A percentile compares a stretch with the other conserved stretches of the same genome.
phyloP scores from a whole-genome alignment of 2,329 filamentous ascomycete species.

The Aureobasidium mangrovei region DNA sequence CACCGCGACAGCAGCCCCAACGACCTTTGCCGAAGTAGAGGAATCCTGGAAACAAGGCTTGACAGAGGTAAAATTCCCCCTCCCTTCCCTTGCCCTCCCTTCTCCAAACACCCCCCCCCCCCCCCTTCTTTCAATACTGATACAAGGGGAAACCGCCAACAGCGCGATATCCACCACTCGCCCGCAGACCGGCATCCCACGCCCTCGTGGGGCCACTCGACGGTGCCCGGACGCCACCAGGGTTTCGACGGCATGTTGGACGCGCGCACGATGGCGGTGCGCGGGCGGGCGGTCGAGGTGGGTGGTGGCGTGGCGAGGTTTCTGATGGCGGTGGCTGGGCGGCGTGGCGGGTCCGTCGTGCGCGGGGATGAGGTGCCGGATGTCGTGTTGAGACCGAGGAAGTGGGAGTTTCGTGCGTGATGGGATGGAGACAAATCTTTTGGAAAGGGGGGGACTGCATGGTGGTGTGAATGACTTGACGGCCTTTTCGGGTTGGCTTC shows the following conservation, averaged over 20 bases:
- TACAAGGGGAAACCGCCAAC: background rate
- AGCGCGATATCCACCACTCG: background rate
- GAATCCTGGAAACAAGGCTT: conserved; percentile 9
- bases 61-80: conserved; percentile 1
- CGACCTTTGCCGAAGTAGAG: conserved; percentile 2
- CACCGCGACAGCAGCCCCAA: background rate
- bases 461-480: background rate
- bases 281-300: background rate
- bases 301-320: no score
- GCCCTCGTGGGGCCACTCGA: background rate
- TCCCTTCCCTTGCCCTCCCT: background rate
- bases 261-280: conserved; percentile 3
- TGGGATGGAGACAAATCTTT: background rate
- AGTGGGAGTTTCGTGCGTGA: background rate
- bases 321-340: background rate
- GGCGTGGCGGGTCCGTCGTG: no score
- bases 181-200: background rate
- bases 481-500: background rate
- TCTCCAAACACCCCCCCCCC: background rate
- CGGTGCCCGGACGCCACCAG: background rate
- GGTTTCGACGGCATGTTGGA: background rate
- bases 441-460: background rate
- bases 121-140: background rate
- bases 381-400: background rate
- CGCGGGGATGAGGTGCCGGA: background rate